phyloP scores from a whole-genome alignment of 257 asterid genomes.

The Vinca minor region DNA sequence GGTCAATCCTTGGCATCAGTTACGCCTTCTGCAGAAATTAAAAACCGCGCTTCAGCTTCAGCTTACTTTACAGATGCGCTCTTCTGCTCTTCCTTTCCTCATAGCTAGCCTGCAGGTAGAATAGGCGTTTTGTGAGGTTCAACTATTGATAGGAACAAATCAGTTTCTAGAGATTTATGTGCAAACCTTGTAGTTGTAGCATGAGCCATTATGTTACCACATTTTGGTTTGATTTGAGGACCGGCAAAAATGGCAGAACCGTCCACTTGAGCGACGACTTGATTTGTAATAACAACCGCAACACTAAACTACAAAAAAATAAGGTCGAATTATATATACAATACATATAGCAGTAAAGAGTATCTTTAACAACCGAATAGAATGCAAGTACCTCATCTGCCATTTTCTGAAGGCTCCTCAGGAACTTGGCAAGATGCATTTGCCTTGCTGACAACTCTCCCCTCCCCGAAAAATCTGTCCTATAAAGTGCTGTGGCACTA shows the following conservation, averaged over 20 bases:
- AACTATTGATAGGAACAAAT: not conserved
- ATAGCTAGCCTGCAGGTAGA: constrained; percentile 54
- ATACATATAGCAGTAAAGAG: not conserved
- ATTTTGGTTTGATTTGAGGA: constrained; percentile 87
- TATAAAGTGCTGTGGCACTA: constrained; percentile 92
- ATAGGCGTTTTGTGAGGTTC: not conserved
- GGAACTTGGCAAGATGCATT: constrained; percentile 96
- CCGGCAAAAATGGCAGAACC: constrained; percentile 88
- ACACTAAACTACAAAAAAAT: constrained; percentile 61
- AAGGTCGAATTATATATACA: not conserved
- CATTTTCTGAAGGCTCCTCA: constrained; percentile 93
- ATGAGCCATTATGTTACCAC: constrained; percentile 97
- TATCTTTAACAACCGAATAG: not conserved
- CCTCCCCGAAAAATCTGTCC: constrained; percentile 94
- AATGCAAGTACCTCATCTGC: constrained; percentile 67
- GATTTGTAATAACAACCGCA: constrained; percentile 92
- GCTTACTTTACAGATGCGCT: constrained; percentile 91
- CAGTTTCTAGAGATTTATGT: not conserved
- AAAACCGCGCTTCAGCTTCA: constrained; percentile 97
- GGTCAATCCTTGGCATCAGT: constrained; percentile 70
- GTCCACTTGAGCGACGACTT: constrained; percentile 98
- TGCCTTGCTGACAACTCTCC: constrained; percentile 94
- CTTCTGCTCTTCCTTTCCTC: constrained; percentile 92
- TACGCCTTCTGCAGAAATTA: constrained; percentile 70
- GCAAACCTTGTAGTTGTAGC: constrained; percentile 85